A percentile compares a stretch with the other conserved stretches of the same genome.
These are phyloP conservation scores for Trifolium fragiferum DNA, from an alignment of 306 rosid genomes.

Conservation along the genomic window DNA sequence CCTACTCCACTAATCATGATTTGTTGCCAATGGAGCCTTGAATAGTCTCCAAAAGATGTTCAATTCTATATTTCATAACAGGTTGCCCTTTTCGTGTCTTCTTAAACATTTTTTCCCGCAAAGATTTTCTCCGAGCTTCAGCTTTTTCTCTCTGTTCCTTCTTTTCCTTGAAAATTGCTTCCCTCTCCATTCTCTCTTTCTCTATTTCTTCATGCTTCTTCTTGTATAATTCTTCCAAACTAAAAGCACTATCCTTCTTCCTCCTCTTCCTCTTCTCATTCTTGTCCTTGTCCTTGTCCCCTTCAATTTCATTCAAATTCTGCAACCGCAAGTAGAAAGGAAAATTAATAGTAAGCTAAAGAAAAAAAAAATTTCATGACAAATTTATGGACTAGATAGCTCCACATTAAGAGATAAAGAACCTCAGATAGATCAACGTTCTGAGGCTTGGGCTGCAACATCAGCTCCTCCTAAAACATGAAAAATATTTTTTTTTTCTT, in stretches of 20 bases:
- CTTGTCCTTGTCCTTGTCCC: constrained; percentile 17
- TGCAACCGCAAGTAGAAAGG: constrained; percentile 40
- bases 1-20: constrained; percentile 27
- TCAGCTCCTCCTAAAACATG: neutral
- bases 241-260: constrained; percentile 47
- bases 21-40: constrained; percentile 47
- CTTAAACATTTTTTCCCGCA: constrained; percentile 67
- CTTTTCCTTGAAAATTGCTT: constrained; percentile 53
- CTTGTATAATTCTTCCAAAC: constrained; percentile 59
- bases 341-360: neutral
- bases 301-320: constrained; percentile 52
- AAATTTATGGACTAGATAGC: neutral
- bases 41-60: constrained; percentile 78
- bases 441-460: neutral
- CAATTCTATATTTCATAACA: constrained; percentile 79
- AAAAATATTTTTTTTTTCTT: neutral
- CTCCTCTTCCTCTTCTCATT: constrained; percentile 38
- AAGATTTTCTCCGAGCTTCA: constrained; percentile 63
- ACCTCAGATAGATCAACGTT: neutral
- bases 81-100: constrained; percentile 84
- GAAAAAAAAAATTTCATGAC: neutral
- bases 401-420: neutral
- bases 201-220: constrained; percentile 66
- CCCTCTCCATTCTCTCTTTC: constrained; percentile 70
- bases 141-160: constrained; percentile 65